Conservation (phyloP, 2,329 filamentous ascomycete genomes). For the Colletotrichum tamarilloi region DNA sequence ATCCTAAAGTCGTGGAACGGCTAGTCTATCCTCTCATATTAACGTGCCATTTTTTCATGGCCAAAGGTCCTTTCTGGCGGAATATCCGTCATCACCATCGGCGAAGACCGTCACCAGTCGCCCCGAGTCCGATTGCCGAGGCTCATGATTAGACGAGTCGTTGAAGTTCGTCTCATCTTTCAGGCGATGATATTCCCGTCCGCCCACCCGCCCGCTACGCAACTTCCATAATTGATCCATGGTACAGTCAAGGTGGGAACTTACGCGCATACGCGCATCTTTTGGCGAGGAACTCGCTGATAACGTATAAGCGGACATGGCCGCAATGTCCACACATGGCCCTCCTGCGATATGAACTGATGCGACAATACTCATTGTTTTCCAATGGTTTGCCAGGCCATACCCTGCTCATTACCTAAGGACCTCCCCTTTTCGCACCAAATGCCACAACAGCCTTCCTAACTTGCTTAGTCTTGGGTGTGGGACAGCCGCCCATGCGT, state of each 20-base stretch:
- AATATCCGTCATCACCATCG: neutral
- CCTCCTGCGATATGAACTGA: neutral
- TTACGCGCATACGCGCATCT: neutral
- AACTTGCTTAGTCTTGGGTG: conserved; percentile 12
- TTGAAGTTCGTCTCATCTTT: neutral
- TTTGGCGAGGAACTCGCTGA: neutral
- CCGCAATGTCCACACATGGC: neutral
- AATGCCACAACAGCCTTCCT: conserved; percentile 20
- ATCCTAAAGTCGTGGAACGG: too few relatives aligned
- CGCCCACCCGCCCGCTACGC: too few relatives aligned
- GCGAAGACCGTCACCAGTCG: neutral
- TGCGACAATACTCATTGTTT: neutral
- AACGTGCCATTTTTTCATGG: neutral
- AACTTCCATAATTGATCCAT: neutral
- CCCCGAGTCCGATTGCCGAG: neutral
- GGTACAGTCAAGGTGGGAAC: neutral
- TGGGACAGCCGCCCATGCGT: neutral
- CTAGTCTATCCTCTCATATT: too few relatives aligned
- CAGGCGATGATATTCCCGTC: neutral
- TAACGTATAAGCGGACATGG: conserved; percentile 3
- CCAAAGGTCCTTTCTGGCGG: neutral
- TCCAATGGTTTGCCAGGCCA: neutral
- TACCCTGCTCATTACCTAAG: conserved; percentile 11
- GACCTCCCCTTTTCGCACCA: conserved; percentile 23
- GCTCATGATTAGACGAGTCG: neutral